These are phyloP conservation scores for Zelopaecilomyces penicillatus DNA, from an alignment of 2,329 filamentous ascomycete genomes.

Conservation along the genomic window DNA sequence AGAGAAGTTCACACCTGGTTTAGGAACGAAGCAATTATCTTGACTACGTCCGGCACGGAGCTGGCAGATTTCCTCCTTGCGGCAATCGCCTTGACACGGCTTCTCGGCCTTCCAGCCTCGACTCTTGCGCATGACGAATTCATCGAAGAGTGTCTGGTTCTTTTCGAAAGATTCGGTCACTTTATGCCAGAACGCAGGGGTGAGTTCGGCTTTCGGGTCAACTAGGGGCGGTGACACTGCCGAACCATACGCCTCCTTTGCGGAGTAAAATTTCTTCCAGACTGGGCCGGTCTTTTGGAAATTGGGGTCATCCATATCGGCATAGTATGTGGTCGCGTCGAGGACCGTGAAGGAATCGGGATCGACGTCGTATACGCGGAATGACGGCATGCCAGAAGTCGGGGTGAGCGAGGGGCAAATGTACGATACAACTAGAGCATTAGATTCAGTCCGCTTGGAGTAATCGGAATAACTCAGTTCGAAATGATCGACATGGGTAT, in stretches of 20 bases:
- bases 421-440: conserved; percentile 43
- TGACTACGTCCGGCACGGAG: conserved; percentile 43
- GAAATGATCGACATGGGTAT: conserved; percentile 50
- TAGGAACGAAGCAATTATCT: conserved; percentile 39
- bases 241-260: conserved; percentile 43
- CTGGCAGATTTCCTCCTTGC: conserved; percentile 39
- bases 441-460: conserved; percentile 27
- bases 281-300: conserved; percentile 37
- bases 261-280: conserved; percentile 49
- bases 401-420: conserved; percentile 47
- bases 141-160: conserved; percentile 34
- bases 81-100: conserved; percentile 38
- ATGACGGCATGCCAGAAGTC: conserved; percentile 46
- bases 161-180: conserved; percentile 40
- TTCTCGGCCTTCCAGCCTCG: conserved; percentile 34
- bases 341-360: conserved; percentile 47
- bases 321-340: conserved; percentile 45
- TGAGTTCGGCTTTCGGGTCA: conserved; percentile 35
- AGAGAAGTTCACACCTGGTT: conserved; percentile 24
- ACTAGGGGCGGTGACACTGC: conserved; percentile 33
- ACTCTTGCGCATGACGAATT: conserved; percentile 38
- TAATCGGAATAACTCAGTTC: conserved; percentile 46
- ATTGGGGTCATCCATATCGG: conserved; percentile 37
- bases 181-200: conserved; percentile 51
- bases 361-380: conserved; percentile 52